Evolutionary conservation across 768 basidiomycete species (phyloP).

Genomic region (Tricholoma matsutake): DNA sequence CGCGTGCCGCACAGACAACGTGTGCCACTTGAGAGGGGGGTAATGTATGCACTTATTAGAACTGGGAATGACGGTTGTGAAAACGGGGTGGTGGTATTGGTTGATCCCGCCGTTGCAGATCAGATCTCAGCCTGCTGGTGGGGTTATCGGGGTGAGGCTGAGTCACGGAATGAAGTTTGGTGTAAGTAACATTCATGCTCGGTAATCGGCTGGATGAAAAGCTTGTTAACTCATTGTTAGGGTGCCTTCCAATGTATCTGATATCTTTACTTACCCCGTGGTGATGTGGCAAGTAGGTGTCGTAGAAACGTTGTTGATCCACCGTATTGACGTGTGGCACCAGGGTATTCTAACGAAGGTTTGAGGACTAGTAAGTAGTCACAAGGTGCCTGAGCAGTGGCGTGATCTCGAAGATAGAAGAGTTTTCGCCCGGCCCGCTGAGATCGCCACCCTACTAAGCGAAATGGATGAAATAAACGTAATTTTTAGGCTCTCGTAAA

Average conservation of each 20-base stretch:
- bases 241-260: not conserved
- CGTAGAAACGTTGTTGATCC: constrained; percentile 38
- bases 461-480: too few species aligned
- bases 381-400: too few species aligned
- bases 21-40: not conserved
- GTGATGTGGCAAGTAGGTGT: constrained; percentile 43
- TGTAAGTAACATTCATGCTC: constrained; percentile 17
- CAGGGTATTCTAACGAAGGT: too few species aligned
- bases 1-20: constrained; percentile 34
- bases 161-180: not conserved
- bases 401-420: too few species aligned
- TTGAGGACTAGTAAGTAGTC: too few species aligned
- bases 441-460: too few species aligned
- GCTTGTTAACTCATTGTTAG: not conserved
- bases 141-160: not conserved
- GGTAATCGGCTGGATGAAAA: constrained; percentile 46
- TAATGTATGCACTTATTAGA: constrained; percentile 46
- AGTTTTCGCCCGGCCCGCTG: too few species aligned
- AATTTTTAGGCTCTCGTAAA: too few species aligned
- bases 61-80: constrained; percentile 43
- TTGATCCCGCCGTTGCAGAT: constrained; percentile 64
- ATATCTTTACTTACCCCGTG: constrained; percentile 30
- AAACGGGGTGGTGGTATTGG: constrained; percentile 48
- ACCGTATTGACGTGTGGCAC: constrained; percentile 54
- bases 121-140: constrained; percentile 21